These are phyloP conservation scores for Rhodotorula sp. DNA, from an alignment of 1,284 basidiomycete genomes.

Conservation along the genomic window DNA sequence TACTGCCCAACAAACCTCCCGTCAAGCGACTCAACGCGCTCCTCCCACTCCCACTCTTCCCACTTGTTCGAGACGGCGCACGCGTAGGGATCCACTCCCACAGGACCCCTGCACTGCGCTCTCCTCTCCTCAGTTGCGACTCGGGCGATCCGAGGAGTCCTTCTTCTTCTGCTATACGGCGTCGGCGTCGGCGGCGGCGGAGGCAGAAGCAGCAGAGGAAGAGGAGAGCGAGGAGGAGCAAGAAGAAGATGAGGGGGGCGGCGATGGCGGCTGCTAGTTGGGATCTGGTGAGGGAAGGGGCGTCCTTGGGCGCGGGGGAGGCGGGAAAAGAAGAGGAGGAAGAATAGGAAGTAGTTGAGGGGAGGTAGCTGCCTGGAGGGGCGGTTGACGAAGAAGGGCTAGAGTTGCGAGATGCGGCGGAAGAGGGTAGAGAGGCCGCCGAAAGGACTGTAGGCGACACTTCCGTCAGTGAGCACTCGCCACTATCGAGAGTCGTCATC, in stretches of 20 bases:
- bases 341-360: slow-evolving; percentile 2
- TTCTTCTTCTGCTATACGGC: neutral
- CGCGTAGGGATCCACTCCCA: slow-evolving; percentile 14
- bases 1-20: neutral
- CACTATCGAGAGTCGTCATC: neutral
- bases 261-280: slow-evolving; percentile 24
- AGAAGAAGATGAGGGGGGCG: slow-evolving; percentile 28
- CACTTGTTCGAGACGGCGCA: neutral
- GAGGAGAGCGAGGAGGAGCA: slow-evolving; percentile 17
- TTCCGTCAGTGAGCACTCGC: too few relatives aligned
- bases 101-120: neutral
- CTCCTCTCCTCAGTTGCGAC: neutral
- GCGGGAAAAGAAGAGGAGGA: slow-evolving; percentile 6
- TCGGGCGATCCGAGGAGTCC: neutral
- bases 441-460: neutral
- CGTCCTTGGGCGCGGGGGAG: neutral
- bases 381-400: neutral
- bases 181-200: neutral
- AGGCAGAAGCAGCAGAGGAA: slow-evolving; percentile 7
- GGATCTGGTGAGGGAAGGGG: slow-evolving; percentile 11
- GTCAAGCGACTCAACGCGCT: slow-evolving; percentile 3
- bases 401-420: neutral
- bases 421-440: neutral
- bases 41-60: neutral
- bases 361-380: too few relatives aligned